Base-by-base conservation (phyloP, 257 asterid genomes). In the Solanum megistacrolobum region DNA sequence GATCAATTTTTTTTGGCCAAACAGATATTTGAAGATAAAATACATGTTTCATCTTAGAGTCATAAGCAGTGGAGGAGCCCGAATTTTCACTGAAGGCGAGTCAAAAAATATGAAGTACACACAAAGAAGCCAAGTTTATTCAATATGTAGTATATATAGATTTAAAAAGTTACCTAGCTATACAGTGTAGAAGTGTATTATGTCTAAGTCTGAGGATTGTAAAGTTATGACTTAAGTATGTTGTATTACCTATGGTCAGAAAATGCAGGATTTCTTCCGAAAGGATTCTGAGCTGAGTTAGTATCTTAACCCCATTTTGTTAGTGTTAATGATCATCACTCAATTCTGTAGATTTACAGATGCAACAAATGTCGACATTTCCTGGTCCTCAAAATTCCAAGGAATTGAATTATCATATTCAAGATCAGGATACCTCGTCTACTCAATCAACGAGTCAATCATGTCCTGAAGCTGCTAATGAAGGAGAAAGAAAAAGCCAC, bases 401-500 rank as follows among this genome's bases (percentile, higher is more conserved):
- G 85, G 74, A 87, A 25, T 66, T 88, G 83, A 66, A 66, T 27
- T 43, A 87, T 39, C 89, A 84, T n/a, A 23, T 71, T 87, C 91
- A 81, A 86, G 91, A 89, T 34, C 88, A 88, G 29, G 88, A 89
- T 23, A 87, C 91, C 31, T 79, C 86, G 13, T 88, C 92, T 62
- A 88, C 91, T 36, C 91, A 89, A 38, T 90, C 91, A 62, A 84
- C 83, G 21, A 78, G 91, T 71, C 91, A 87, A 87, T 86, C 92
- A 3, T 86, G 87, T 55, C 83, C 86, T 87, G 91, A 87, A 69
- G 86, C 38, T n/a, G 71, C 71, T 39, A 71, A 83, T 43, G 43
- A 78, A 68, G 83, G 73, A 23, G 89, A 90, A 78, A 87, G 65
- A 32, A 85, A 88, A 65, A 72, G 12, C 52, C 82, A 76, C 20